Base-by-base conservation (phyloP, 352 stramenopile genomes). In the Phytophthora lateralis region DNA sequence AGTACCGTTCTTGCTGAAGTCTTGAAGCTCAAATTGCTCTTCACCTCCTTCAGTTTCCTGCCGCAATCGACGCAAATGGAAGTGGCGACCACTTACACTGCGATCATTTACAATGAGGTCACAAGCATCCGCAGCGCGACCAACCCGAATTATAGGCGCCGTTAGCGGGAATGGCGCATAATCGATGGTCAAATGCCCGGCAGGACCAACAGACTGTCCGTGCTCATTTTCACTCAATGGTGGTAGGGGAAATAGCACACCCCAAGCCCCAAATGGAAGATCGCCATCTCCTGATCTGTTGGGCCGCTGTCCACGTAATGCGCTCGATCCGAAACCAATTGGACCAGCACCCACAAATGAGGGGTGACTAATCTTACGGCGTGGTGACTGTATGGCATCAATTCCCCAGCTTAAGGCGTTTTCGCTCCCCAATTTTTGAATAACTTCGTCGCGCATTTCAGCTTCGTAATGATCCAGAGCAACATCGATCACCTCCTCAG, bases 1-100 rank as follows among this genome's bases (percentile, higher is more conserved):
- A 0, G 85, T 96, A 2, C 88, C 88, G 42, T 96, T 96, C 60
- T 96, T 96, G 58, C 85, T 95, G 48, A 95, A 95, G 27, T 96
- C 88, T 66, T 95, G 85, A 15, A 96, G 70, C 54, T 96, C 88
- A 42, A 76, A 95, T 34, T 78, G 84, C 18, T 92, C 82, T 47
- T 92, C 82, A 0, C 52, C 29, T 12, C 38, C 52, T 10, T 88
- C 75, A n/a, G 47, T 55, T 41, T 93, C 86, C 24, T 75, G 74
- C 0, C 82, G 75, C 6, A 91, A 57, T 12, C 85, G 79, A 7
- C 88, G 81, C 35, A 96, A 60, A 48, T 95, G 86, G 38, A 96
- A 96, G 47, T 96, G 88, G 6, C 83, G 78, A 2, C 88, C 86
- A 66, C 86, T 95, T 6, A 96, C 86, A 65, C 88, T 96, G 27